Percentiles rank a stretch among this genome's conserved stretches.
Conservation (phyloP, 2,329 filamentous ascomycete genomes). For the Botrytis tulipae region DNA sequence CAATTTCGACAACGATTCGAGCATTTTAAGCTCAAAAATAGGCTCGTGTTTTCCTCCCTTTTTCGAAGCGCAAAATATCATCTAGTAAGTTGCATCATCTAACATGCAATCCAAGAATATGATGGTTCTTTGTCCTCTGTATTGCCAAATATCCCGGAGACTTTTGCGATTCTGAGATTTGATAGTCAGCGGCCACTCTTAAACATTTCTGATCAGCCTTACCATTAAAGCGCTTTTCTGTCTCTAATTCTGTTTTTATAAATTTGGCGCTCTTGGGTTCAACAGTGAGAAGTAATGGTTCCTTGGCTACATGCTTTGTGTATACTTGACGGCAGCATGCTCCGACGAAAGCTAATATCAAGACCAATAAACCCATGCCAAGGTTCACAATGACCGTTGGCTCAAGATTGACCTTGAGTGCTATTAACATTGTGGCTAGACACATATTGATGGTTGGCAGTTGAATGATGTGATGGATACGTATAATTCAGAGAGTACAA, state of each 20-base stretch:
- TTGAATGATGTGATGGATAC: not conserved
- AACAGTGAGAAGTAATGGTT: conserved; percentile 15
- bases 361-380: conserved; percentile 12
- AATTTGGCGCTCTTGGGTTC: not conserved
- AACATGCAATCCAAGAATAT: not conserved
- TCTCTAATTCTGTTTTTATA: not conserved
- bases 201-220: not conserved
- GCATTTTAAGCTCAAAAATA: not conserved
- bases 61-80: not conserved
- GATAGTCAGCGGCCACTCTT: not conserved
- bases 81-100: not conserved
- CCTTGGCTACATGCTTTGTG: not conserved
- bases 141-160: not conserved
- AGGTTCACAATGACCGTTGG: not conserved
- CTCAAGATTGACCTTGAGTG: conserved; percentile 1
- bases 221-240: not conserved
- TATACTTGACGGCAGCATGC: not conserved
- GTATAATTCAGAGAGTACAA: not conserved
- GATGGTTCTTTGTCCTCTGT: not conserved
- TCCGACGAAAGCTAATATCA: conserved; percentile 11
- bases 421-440: conserved; percentile 9
- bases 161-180: not conserved
- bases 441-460: not conserved
- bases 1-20: not conserved
- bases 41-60: no score